Percentiles rank a stretch among this genome's conserved stretches.
Conservation (phyloP, 805 yeast genomes). For the Jamesozyma gamospora region DNA sequence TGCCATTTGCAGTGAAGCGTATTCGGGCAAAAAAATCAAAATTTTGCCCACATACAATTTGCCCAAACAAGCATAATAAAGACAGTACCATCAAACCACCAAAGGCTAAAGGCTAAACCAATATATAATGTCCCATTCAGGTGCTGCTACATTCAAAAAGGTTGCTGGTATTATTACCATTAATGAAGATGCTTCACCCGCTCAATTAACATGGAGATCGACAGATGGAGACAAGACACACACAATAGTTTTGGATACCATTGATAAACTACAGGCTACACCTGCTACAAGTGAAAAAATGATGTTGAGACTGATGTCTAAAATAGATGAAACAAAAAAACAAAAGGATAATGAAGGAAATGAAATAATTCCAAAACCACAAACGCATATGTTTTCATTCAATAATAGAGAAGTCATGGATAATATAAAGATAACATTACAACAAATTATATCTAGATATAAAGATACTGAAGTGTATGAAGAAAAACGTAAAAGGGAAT, state of each 20-base stretch:
- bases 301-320: slow-evolving; percentile 50
- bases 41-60: too few relatives aligned
- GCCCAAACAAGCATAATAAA: background rate
- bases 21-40: too few relatives aligned
- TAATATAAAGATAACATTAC: slow-evolving; percentile 54
- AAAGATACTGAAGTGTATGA: slow-evolving; percentile 42
- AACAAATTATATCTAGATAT: slow-evolving; percentile 57
- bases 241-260: slow-evolving; percentile 33
- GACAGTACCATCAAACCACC: too few relatives aligned
- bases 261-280: slow-evolving; percentile 54
- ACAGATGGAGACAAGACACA: slow-evolving; percentile 42
- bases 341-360: slow-evolving; percentile 24
- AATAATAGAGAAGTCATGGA: slow-evolving; percentile 69
- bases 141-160: slow-evolving; percentile 47
- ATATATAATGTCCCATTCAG: slow-evolving; percentile 35
- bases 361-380: slow-evolving; percentile 17
- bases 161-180: slow-evolving; percentile 47
- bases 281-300: slow-evolving; percentile 57
- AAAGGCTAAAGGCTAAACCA: too few relatives aligned
- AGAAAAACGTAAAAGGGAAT: slow-evolving; percentile 23
- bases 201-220: slow-evolving; percentile 44
- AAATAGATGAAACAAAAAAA: slow-evolving; percentile 27
- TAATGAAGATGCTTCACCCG: slow-evolving; percentile 47
- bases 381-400: slow-evolving; percentile 45
- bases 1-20: too few relatives aligned